Percentiles rank a stretch among this genome's conserved stretches.
Evolutionary conservation across 768 basidiomycete genomes (phyloP).

Genomic region (Clathrus columnatus): DNA sequence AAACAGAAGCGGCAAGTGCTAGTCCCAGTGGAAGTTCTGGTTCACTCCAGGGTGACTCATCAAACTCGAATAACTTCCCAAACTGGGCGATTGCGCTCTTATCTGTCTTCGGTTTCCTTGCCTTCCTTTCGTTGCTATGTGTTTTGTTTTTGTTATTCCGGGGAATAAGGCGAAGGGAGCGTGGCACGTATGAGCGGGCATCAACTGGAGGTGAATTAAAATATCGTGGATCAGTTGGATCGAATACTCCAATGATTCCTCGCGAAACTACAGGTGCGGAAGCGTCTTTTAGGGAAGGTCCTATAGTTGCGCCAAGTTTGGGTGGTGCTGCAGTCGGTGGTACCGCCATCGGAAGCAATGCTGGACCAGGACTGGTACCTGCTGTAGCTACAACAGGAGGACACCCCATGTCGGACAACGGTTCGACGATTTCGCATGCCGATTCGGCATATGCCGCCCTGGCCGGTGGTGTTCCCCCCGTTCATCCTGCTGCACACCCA

Average conservation of each 20-base stretch:
- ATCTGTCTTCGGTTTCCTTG: slow-evolving; percentile 76
- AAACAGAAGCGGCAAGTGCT: slow-evolving; percentile 17
- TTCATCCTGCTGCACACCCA: slow-evolving; percentile 29
- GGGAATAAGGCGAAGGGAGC: slow-evolving; percentile 46
- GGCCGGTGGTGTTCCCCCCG: background rate
- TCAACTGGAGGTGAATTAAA: slow-evolving; percentile 23
- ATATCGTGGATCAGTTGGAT: slow-evolving; percentile 69
- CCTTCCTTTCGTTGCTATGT: slow-evolving; percentile 59
- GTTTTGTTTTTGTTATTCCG: slow-evolving; percentile 69
- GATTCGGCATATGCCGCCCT: slow-evolving; percentile 42
- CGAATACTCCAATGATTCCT: slow-evolving; percentile 74
- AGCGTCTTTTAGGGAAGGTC: background rate
- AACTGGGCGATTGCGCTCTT: slow-evolving; percentile 91
- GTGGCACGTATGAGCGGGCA: slow-evolving; percentile 16
- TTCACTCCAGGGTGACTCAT: slow-evolving; percentile 36
- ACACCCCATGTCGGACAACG: slow-evolving; percentile 54
- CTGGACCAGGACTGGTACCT: slow-evolving; percentile 22
- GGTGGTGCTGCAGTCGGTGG: slow-evolving; percentile 40
- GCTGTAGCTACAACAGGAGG: slow-evolving; percentile 26
- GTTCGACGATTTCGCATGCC: slow-evolving; percentile 58
- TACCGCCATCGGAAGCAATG: slow-evolving; percentile 28
- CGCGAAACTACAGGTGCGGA: background rate
- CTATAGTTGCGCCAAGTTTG: slow-evolving; percentile 36
- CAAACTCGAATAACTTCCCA: slow-evolving; percentile 45
- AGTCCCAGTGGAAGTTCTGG: slow-evolving; percentile 23